Conservation (phyloP, 257 asterid species). For the Galeopsis tetrahit region DNA sequence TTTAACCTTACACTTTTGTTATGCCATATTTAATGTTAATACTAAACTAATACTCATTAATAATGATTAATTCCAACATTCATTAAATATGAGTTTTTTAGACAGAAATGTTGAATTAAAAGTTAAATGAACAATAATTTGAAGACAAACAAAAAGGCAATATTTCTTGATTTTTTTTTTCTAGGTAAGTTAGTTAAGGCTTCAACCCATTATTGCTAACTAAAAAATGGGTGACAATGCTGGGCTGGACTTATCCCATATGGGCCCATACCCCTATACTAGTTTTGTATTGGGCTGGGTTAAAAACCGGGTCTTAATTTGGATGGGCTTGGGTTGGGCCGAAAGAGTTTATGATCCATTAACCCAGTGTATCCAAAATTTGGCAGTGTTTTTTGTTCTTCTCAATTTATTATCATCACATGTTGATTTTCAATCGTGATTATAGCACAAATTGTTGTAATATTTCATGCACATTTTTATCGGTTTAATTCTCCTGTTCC, state of each 20-base stretch:
- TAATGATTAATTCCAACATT: too few species aligned
- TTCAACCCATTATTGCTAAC: constrained; percentile 24
- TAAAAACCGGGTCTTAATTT: neutral
- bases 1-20: too few species aligned
- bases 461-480: neutral
- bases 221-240: neutral
- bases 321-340: neutral
- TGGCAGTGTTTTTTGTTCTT: too few species aligned
- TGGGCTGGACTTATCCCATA: neutral
- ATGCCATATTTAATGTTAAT: too few species aligned
- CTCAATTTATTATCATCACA: too few species aligned
- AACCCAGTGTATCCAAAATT: neutral
- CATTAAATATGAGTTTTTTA: too few species aligned
- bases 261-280: neutral
- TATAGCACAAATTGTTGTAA: neutral
- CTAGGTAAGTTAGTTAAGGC: neutral
- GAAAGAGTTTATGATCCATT: too few species aligned
- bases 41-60: too few species aligned
- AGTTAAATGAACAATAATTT: too few species aligned
- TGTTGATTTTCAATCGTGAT: neutral
- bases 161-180: neutral
- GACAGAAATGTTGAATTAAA: too few species aligned
- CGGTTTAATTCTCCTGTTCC: too few species aligned
- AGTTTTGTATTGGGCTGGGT: constrained; percentile 10
- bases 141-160: too few species aligned